Evolutionary conservation across 352 stramenopile genomes (phyloP).

Genomic region (Blastocystis sp.): DNA sequence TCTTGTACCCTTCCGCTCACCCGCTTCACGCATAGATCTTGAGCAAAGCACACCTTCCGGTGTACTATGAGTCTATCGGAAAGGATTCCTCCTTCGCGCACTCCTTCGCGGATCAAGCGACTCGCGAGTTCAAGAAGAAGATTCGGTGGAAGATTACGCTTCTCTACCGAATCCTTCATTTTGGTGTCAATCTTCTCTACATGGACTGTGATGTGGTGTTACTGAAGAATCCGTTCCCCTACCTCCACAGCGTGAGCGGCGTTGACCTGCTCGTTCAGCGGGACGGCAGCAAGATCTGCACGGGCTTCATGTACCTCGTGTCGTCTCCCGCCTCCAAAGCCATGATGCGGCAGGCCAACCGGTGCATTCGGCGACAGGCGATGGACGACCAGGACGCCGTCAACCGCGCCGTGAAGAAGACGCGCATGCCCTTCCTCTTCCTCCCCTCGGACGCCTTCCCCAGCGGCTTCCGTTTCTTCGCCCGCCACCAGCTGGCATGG

Average conservation of each 20-base stretch:
- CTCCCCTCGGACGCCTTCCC: slow-evolving; percentile 6
- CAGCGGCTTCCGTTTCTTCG: slow-evolving; percentile 40
- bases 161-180: background rate
- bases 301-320: slow-evolving; percentile 43
- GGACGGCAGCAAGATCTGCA: slow-evolving; percentile 15
- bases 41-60: background rate
- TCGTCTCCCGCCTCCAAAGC: background rate
- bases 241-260: background rate
- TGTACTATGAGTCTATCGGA: background rate
- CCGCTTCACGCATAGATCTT: background rate
- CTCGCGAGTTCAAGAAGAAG: slow-evolving; percentile 54
- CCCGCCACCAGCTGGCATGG: slow-evolving; percentile 27
- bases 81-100: slow-evolving; percentile 4
- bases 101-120: background rate
- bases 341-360: background rate
- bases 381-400: background rate
- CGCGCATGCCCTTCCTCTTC: background rate
- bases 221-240: slow-evolving; percentile 28
- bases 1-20: background rate
- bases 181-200: background rate
- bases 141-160: background rate
- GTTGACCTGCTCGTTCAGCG: slow-evolving; percentile 45
- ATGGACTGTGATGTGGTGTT: slow-evolving; percentile 60
- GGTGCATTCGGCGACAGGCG: background rate
- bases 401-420: background rate